A percentile compares a stretch with the other conserved stretches of the same genome.
Conservation (phyloP, 75 land plant species). For the Picea glauca region DNA sequence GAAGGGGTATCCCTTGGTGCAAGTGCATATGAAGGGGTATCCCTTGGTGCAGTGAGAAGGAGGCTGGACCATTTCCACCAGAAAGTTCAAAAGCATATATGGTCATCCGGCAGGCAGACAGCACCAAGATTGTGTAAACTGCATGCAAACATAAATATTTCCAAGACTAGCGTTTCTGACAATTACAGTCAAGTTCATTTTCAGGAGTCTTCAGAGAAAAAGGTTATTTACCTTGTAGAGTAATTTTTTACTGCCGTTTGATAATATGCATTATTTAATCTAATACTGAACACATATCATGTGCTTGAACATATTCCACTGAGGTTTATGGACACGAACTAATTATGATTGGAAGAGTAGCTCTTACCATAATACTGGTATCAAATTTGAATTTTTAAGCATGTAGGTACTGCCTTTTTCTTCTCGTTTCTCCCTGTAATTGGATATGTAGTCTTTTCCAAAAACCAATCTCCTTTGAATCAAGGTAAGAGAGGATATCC, state of each 20-base stretch:
- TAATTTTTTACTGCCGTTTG: background rate
- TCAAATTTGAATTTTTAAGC: background rate
- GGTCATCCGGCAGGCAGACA: background rate
- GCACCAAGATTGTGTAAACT: background rate
- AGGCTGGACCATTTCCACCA: background rate
- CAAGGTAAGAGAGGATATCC: no score
- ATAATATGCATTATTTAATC: background rate
- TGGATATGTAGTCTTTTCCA: background rate
- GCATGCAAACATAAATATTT: background rate
- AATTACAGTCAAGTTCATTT: background rate
- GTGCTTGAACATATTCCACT: background rate
- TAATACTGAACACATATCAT: background rate
- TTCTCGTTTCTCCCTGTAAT: background rate
- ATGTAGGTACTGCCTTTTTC: background rate
- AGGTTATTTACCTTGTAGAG: background rate
- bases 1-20: background rate
- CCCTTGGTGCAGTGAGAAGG: background rate
- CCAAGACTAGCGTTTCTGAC: background rate
- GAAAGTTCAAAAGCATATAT: conserved; percentile 5
- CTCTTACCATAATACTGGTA: background rate
- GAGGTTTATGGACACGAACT: background rate
- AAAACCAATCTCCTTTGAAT: background rate
- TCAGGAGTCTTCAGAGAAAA: background rate
- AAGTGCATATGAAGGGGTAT: background rate
- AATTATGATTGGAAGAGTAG: background rate